Evolutionary conservation across 2,329 filamentous ascomycete species (phyloP).

Genomic region (Calonectria pauciramosa): DNA sequence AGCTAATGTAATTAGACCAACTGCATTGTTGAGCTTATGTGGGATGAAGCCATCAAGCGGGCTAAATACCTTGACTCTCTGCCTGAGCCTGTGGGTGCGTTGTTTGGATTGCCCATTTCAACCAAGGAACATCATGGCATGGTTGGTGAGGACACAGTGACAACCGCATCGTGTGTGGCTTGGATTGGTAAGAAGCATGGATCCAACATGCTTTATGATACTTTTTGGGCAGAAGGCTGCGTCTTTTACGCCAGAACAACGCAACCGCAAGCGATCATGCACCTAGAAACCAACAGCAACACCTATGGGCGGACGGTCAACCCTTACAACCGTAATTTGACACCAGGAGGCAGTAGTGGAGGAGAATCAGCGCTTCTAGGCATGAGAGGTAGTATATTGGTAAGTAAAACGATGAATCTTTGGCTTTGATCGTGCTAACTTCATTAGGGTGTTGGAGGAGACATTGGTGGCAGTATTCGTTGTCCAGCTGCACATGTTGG

Average conservation of each 20-base stretch:
- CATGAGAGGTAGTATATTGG: slow-evolving; percentile 57
- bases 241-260: slow-evolving; percentile 74
- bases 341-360: slow-evolving; percentile 75
- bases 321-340: slow-evolving; percentile 71
- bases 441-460: slow-evolving; percentile 54
- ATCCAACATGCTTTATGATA: slow-evolving; percentile 49
- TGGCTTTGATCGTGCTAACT: neutral
- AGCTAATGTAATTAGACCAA: slow-evolving; percentile 45
- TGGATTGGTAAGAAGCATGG: slow-evolving; percentile 52
- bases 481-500: slow-evolving; percentile 54
- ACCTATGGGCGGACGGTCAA: slow-evolving; percentile 74
- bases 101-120: slow-evolving; percentile 53
- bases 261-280: slow-evolving; percentile 70
- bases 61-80: slow-evolving; percentile 51
- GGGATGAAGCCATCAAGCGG: slow-evolving; percentile 51
- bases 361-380: slow-evolving; percentile 63
- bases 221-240: slow-evolving; percentile 47
- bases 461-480: slow-evolving; percentile 58
- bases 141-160: slow-evolving; percentile 47
- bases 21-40: slow-evolving; percentile 52
- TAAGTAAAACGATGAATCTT: slow-evolving; percentile 15
- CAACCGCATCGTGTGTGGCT: slow-evolving; percentile 45
- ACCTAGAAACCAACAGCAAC: slow-evolving; percentile 73
- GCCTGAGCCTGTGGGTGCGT: slow-evolving; percentile 48
- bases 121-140: slow-evolving; percentile 54